Evolutionary conservation across 1,139 yeast species (phyloP), one percentile per base, ranked within the genome.

Genomic region (Suhomyces ambrosiae): DNA sequence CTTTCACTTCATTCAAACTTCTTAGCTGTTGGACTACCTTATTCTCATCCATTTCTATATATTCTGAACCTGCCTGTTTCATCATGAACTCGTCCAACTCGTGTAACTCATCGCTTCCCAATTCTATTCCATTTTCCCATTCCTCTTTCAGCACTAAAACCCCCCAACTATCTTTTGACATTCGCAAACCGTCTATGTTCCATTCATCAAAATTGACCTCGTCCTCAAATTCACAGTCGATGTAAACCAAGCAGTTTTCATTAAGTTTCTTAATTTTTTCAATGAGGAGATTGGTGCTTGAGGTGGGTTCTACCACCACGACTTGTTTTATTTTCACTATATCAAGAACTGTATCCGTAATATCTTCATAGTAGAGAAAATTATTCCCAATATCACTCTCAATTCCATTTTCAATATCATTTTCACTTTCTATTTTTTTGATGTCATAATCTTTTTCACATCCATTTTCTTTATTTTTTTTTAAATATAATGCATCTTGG

Each of bases 181-280:
- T 27, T 5, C 32, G 14, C n/a, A 39, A 23, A 12, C 25, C 30
- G 14, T 39, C 42, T 7, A 36, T 18, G 12, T 16, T 15, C 42
- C 42, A 39, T 7, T 26, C 27, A 10, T 32, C 37, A 23, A 39
- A 39, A 10, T 30, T 13, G 13, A 39, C 16, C 7, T 30, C 34
- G 8, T 33, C 34, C 9, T 23, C 12, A n/a, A 10, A 8, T 10
- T 8, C 10, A n/a, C 24, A 23, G 24, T 23, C 12, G 5, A 23
- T n/a, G 24, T 23, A 23, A 8, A 23, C n/a, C n/a, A 23, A 23
- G n/a, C 24, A 23, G 6, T 8, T 5, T 8, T 8, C 5, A 11
- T 23, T 23, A 6, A 23, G 10, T 11, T n/a, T 8, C 12, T n/a
- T 23, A 11, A 23, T 23, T 10, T 6, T 23, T n/a, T 23, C 12